Evolutionary conservation across 768 basidiomycete genomes (phyloP).

Genomic region (Rhodosporidiobolus sp.): DNA sequence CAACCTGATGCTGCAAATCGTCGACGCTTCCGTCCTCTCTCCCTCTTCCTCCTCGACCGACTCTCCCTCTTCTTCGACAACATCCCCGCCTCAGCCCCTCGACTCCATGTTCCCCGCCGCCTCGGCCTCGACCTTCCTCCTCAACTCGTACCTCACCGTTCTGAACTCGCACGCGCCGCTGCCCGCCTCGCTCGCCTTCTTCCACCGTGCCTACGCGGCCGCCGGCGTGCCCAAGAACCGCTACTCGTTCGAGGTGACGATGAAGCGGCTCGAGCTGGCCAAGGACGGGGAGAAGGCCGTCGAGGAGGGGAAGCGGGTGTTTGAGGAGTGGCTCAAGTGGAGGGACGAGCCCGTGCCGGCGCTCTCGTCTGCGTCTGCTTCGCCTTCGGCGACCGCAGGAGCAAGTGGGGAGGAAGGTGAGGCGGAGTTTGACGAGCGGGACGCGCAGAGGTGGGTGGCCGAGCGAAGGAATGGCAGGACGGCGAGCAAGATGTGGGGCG

Average conservation of each 20-base stretch:
- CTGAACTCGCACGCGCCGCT: slow-evolving; percentile 62
- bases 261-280: slow-evolving; percentile 62
- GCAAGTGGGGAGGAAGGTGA: background rate
- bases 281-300: slow-evolving; percentile 55
- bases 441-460: slow-evolving; percentile 1
- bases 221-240: slow-evolving; percentile 55
- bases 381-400: too few relatives aligned
- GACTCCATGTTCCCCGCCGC: slow-evolving; percentile 51
- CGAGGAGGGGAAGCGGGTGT: slow-evolving; percentile 61
- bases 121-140: slow-evolving; percentile 59
- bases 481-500: slow-evolving; percentile 31
- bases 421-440: background rate
- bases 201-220: slow-evolving; percentile 56
- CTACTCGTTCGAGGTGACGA: slow-evolving; percentile 61
- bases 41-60: background rate
- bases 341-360: slow-evolving; percentile 4
- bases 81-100: background rate
- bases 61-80: background rate
- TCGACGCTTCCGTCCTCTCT: background rate
- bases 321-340: slow-evolving; percentile 60
- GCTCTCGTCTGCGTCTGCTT: too few relatives aligned
- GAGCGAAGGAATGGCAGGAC: slow-evolving; percentile 22
- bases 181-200: slow-evolving; percentile 55
- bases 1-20: slow-evolving; percentile 32
- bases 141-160: slow-evolving; percentile 79